Evolutionary conservation across 805 yeast genomes (phyloP), one percentile per base, ranked within the genome.

Genomic region (Metschnikowia picachoensis): DNA sequence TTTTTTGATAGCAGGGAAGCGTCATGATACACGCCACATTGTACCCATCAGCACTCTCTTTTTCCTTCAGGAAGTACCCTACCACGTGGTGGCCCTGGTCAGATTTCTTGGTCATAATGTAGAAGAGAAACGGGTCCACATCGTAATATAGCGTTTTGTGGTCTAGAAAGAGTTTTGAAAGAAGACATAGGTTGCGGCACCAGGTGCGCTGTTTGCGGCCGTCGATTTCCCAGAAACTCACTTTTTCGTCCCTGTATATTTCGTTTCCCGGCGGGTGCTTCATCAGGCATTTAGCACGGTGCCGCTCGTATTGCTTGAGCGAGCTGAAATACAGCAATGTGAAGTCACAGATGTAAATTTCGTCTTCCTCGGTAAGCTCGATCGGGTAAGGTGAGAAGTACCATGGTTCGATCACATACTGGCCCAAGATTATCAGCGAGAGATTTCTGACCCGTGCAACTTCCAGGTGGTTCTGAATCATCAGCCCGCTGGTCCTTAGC

Each of bases 181-280:
- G 67, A 46, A 94, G 71, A 73, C 98, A 94, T 47, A 94, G 73
- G 64, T 94, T 94, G 52, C 99, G 80, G 66, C 99, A 94, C 97
- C 98, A 94, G 0, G 96, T 86, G 53, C 98, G 75, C 68, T 94
- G 99, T 55, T 87, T 86, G 47, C 97, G 74, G 10, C 99, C 99
- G 66, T 94, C 99, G 51, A 94, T 91, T 64, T 94, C 99, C 75
- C 92, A 94, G 62, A 94, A 94, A 14, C 97, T 87, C 34, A 94
- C 92, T 57, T 84, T 81, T 41, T 85, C 91, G 64, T 94, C 98
- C 41, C 99, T 74, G 65, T 94, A 94, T 17, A 94, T 91, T 61
- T 94, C 99, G 68, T 94, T 94, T 0, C 99, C 99, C 0, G 99
- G 99, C 1, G 99, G 99, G 60, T 92, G 98, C 61, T 85, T 82